Conservation (phyloP, 352 stramenopile species). For the Globisporangium paddicum region DNA sequence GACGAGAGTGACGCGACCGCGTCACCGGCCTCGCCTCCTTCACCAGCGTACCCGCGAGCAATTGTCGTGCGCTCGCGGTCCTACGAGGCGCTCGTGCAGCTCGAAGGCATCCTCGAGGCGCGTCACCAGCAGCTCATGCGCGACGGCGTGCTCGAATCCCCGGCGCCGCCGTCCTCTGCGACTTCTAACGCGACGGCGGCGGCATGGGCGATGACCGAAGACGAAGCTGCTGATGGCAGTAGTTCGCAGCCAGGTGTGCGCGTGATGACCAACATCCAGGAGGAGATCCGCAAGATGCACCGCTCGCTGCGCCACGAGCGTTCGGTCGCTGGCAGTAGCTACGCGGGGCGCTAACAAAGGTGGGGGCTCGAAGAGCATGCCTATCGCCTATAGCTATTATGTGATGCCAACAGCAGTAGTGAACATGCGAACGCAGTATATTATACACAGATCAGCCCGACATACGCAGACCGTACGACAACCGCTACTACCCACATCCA, state of each 20-base stretch:
- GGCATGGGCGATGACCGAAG: background rate
- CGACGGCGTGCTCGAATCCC: constrained; percentile 23
- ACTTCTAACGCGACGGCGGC: background rate
- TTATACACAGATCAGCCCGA: background rate
- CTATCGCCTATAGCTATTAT: background rate
- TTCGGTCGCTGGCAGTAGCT: background rate
- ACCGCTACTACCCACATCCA: no score
- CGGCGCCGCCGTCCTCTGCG: background rate
- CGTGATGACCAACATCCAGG: constrained; percentile 10
- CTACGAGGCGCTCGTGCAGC: constrained; percentile 69
- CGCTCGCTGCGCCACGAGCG: constrained; percentile 9
- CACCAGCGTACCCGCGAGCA: background rate
- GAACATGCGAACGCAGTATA: background rate
- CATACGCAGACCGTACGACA: background rate
- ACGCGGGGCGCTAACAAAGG: background rate
- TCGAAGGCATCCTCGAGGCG: constrained; percentile 71
- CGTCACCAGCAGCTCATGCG: constrained; percentile 66
- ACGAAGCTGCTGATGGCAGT: background rate
- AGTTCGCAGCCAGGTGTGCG: background rate
- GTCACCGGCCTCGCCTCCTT: background rate
- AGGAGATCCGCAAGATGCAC: constrained; percentile 30
- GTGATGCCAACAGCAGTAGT: background rate
- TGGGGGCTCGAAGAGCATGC: background rate
- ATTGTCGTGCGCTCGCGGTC: constrained; percentile 42
- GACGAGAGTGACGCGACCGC: background rate